Evolutionary conservation across 257 asterid genomes (phyloP).

Genomic region (Solanum lycopersicoides): DNA sequence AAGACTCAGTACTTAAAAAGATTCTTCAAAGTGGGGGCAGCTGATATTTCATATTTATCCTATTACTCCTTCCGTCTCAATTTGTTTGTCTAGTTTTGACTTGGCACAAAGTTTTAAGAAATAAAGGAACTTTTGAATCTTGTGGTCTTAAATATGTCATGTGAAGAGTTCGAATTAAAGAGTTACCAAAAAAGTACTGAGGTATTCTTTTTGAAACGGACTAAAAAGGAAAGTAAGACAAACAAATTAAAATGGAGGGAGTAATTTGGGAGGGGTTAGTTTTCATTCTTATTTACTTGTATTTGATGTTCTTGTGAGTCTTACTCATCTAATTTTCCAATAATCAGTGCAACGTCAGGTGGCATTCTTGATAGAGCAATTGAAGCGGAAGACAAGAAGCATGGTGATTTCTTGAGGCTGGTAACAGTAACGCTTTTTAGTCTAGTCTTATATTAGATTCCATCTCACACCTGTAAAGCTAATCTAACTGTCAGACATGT

Average conservation of each 20-base stretch:
- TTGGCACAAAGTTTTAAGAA: background rate
- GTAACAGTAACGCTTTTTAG: constrained; percentile 14
- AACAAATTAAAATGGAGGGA: background rate
- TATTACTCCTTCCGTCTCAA: background rate
- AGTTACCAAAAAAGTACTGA: background rate
- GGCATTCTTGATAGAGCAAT: constrained; percentile 93
- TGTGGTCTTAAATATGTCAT: background rate
- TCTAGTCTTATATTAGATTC: background rate
- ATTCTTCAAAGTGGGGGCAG: background rate
- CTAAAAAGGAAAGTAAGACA: background rate
- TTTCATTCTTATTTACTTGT: background rate
- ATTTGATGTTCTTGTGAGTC: background rate
- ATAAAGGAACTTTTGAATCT: background rate
- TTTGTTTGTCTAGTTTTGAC: background rate
- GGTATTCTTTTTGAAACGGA: background rate
- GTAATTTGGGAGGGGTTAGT: background rate
- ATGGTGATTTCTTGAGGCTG: constrained; percentile 81
- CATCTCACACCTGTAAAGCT: background rate
- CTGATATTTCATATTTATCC: background rate
- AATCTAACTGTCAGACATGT: background rate
- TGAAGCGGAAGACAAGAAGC: constrained; percentile 81
- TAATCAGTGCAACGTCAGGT: constrained; percentile 68
- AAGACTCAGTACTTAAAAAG: background rate
- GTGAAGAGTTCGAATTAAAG: background rate
- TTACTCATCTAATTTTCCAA: background rate